Conservation (phyloP, 257 asterid genomes). For the Lycium ferocissimum region DNA sequence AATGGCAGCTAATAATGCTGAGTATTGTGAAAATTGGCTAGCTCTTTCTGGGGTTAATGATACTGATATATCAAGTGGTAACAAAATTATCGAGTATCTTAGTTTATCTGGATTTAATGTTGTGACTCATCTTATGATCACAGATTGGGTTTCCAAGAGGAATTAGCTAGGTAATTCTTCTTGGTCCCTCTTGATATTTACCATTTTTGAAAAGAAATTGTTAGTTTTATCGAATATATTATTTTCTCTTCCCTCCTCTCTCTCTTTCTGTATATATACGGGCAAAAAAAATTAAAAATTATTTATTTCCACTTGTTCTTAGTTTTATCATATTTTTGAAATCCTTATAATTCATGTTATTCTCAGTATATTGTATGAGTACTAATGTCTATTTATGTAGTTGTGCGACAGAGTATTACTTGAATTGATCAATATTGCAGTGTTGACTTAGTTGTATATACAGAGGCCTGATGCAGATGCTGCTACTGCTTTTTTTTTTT, state of each 20-base stretch:
- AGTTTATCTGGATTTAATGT: background rate
- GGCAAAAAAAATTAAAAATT: too few relatives aligned
- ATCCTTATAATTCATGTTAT: background rate
- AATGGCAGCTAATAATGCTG: conserved; percentile 22
- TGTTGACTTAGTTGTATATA: too few relatives aligned
- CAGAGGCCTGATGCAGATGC: too few relatives aligned
- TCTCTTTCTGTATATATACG: too few relatives aligned
- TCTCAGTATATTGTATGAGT: background rate
- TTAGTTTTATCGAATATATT: background rate
- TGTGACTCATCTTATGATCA: conserved; percentile 20
- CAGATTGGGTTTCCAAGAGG: background rate
- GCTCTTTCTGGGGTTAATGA: background rate
- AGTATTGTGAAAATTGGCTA: conserved; percentile 22
- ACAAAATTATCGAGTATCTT: conserved; percentile 12
- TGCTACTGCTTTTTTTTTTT: too few relatives aligned
- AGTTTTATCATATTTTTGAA: background rate
- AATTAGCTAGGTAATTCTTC: background rate
- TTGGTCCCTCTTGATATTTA: background rate
- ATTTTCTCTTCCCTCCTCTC: background rate
- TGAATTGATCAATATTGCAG: too few relatives aligned
- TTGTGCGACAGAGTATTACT: background rate
- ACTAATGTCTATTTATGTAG: background rate
- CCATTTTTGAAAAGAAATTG: background rate
- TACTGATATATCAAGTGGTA: background rate
- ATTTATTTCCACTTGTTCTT: too few relatives aligned